Base-by-base conservation (phyloP, 108 stramenopile species). In the Cafeteria roenbergensis region DNA sequence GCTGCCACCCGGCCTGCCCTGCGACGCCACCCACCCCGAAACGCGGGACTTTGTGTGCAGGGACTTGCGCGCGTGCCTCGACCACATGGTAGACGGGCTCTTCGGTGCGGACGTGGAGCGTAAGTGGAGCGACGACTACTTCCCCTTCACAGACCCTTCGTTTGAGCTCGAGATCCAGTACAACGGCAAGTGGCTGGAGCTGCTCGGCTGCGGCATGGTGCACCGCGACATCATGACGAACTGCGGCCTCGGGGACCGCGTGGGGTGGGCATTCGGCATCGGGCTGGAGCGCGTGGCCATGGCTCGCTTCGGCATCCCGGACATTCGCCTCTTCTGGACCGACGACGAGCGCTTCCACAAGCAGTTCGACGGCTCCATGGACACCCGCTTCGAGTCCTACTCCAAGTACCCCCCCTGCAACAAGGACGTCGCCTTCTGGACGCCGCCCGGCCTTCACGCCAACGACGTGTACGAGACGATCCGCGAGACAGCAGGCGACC, bases 231-330 rank as follows among this genome's bases (percentile, higher is more conserved):
- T 95, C 3, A 60, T 95, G 65, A 66, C 75, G 67, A 80, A 84
- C 85, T 35, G 67, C 67, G 82, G 84, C 51, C 85, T 81, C 9
- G 69, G 69, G 22, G 75, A 88, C 42, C 69, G 77, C 34, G 34
- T 76, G 50, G 94, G 91, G 34, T 95, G 89, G 84, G 94, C 94
- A 48, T 91, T 91, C 48, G 94, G 94, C 8, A 78, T 95, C 54
- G 94, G 94, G n/a, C 73, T 92, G 52, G 95, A 97, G 73, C 80
- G 93, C 28, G 78, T 93, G 67, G 91, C 91, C 51, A 93, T 95
- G 94, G 87, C 92, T n/a, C 75, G 92, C 66, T 91, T 91, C 71
- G 75, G 79, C 26, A 90, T 95, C 74, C 88, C 86, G 20, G 94
- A 95, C 73, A 90, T 95, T 64, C 89, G 94, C 22, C 72, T 90